Evolutionary conservation across 2,329 filamentous ascomycete genomes (phyloP).

Genomic region (Penicillium digitatum): DNA sequence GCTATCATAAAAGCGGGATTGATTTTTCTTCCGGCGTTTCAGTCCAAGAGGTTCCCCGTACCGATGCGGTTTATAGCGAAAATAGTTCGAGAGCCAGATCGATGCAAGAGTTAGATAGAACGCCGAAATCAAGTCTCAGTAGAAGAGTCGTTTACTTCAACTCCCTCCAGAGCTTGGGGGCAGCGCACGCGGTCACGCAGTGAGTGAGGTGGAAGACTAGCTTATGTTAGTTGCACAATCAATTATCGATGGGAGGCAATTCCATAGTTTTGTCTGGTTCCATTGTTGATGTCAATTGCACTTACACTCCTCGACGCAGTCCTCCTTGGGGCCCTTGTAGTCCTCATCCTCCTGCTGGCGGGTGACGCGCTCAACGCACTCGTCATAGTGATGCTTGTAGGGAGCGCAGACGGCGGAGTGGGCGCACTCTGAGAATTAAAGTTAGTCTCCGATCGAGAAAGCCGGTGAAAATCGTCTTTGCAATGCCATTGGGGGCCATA

Average conservation of each 20-base stretch:
- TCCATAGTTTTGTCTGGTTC: not conserved
- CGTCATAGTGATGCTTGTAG: conserved; percentile 95
- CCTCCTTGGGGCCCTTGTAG: conserved; percentile 73
- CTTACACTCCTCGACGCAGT: conserved; percentile 99
- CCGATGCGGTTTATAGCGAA: conserved; percentile 3
- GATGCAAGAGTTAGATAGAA: conserved; percentile 14
- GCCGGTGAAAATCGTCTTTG: conserved; percentile 2
- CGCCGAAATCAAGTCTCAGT: conserved; percentile 11
- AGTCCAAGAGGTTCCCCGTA: conserved; percentile 6
- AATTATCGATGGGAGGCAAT: not conserved
- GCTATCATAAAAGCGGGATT: conserved; percentile 20
- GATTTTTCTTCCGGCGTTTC: conserved; percentile 6
- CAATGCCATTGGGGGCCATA: conserved; percentile 16
- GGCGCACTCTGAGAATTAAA: conserved; percentile 67
- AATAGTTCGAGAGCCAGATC: not conserved
- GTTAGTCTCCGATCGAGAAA: conserved; percentile 7
- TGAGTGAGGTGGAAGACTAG: conserved; percentile 97
- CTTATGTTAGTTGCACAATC: conserved; percentile 13
- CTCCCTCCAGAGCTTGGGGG: conserved; percentile 88
- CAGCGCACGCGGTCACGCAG: conserved; percentile 88
- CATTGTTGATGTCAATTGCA: conserved; percentile 23
- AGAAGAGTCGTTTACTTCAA: conserved; percentile 67
- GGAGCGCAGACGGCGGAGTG: conserved; percentile 79
- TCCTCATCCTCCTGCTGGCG: conserved; percentile 63
- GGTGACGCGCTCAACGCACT: conserved; percentile 93